A percentile compares a stretch with the other conserved stretches of the same genome.
Evolutionary conservation across 73 alveolate species (phyloP).

Genomic region (Paramecium bursaria): DNA sequence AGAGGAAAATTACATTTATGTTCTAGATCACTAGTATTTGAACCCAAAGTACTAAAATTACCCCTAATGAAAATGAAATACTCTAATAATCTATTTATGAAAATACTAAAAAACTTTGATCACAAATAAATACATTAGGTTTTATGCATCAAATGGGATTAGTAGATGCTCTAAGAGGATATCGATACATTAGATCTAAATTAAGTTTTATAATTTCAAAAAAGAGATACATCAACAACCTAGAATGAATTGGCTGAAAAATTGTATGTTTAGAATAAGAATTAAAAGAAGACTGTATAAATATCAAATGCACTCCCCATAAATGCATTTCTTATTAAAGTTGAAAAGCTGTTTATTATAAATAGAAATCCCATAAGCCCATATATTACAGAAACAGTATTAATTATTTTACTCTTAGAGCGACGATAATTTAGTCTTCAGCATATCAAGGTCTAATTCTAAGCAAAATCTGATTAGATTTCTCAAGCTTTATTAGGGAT

Average conservation of each 20-base stretch:
- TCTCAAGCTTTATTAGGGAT: constrained; percentile 58
- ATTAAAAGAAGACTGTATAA: neutral
- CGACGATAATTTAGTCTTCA: constrained; percentile 57
- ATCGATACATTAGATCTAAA: constrained; percentile 31
- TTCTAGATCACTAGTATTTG: constrained; percentile 72
- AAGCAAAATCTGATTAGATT: constrained; percentile 44
- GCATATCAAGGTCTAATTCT: constrained; percentile 57
- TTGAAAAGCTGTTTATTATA: constrained; percentile 56
- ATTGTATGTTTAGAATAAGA: neutral
- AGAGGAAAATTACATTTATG: constrained; percentile 75
- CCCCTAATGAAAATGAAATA: constrained; percentile 72
- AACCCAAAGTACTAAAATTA: constrained; percentile 58
- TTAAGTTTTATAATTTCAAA: neutral
- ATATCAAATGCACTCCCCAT: constrained; percentile 8
- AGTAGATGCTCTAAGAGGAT: constrained; percentile 21
- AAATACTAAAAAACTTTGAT: constrained; percentile 58
- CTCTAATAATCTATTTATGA: constrained; percentile 62
- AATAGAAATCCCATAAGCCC: constrained; percentile 68
- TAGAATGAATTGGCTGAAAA: constrained; percentile 15
- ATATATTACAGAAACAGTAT: constrained; percentile 62
- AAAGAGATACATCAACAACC: constrained; percentile 6
- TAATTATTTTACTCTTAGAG: constrained; percentile 3
- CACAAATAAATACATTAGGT: neutral
- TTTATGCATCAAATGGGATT: constrained; percentile 9
- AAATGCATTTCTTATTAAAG: constrained; percentile 57